These are phyloP conservation scores for Talaromyces nanjingensis DNA, from an alignment of 495 filamentous ascomycete species.

Conservation along the genomic window DNA sequence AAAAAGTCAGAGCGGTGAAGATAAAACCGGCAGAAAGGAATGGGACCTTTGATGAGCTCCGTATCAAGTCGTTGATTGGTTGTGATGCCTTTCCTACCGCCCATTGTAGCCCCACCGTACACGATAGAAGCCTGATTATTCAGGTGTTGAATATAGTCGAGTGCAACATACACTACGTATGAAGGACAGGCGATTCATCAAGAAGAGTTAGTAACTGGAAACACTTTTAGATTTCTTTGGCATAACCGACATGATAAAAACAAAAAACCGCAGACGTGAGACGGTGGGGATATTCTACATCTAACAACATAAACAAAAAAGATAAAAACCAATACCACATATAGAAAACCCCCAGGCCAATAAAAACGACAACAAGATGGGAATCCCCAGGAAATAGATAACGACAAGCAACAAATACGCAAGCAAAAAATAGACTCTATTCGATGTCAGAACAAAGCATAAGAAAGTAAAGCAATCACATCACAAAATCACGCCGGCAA, in stretches of 20 bases:
- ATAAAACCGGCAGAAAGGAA: conserved; percentile 1
- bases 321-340: neutral
- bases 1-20: conserved; percentile 4
- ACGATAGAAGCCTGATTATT: neutral
- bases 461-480: neutral
- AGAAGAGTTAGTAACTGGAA: neutral
- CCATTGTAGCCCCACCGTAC: neutral
- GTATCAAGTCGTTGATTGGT: neutral
- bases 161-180: no score
- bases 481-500: neutral
- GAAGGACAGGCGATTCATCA: neutral
- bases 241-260: neutral
- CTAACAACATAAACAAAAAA: neutral
- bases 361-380: neutral
- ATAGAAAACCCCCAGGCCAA: neutral
- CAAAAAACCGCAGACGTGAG: neutral
- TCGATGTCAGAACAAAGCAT: neutral
- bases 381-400: neutral
- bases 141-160: neutral
- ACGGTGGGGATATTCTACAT: conserved; percentile 4
- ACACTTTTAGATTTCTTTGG: conserved; percentile 1
- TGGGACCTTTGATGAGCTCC: neutral
- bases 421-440: neutral
- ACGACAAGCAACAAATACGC: neutral
- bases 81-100: neutral